Percentiles rank a stretch among this genome's conserved stretches.
Evolutionary conservation across 1,284 basidiomycete genomes (phyloP).

Genomic region (Trichosporon ovoides): DNA sequence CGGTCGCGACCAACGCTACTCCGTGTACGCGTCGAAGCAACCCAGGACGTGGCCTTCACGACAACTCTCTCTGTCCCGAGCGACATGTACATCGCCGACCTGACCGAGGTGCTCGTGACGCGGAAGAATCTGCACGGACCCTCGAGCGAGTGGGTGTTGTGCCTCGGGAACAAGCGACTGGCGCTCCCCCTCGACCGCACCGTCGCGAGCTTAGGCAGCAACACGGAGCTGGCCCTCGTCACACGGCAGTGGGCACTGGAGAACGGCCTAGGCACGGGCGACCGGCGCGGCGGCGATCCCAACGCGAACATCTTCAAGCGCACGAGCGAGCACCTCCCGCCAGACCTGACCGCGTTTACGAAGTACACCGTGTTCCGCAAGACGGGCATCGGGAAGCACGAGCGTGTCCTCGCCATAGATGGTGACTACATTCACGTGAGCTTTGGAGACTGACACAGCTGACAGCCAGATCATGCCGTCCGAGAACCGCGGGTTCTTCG

Average conservation of each 20-base stretch:
- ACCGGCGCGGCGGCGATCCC: conserved; percentile 63
- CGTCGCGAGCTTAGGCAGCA: conserved; percentile 83
- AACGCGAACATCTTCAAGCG: conserved; percentile 91
- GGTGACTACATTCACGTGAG: conserved; percentile 88
- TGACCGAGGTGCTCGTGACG: conserved; percentile 76
- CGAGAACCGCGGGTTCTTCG: conserved; percentile 74
- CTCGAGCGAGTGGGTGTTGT: conserved; percentile 75
- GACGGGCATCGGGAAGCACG: conserved; percentile 84
- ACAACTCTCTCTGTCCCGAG: conserved; percentile 81
- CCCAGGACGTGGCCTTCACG: conserved; percentile 71
- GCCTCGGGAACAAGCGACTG: conserved; percentile 70
- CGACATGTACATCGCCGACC: conserved; percentile 97
- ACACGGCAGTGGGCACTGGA: conserved; percentile 68
- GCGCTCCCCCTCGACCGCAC: conserved; percentile 92
- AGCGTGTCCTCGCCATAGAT: conserved; percentile 87
- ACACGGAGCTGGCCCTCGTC: conserved; percentile 76
- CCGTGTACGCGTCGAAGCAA: conserved; percentile 68
- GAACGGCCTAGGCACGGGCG: conserved; percentile 53
- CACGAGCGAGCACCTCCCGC: conserved; percentile 64
- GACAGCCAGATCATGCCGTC: conserved; percentile 74
- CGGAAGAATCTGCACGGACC: conserved; percentile 64
- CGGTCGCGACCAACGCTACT: conserved; percentile 58
- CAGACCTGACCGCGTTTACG: conserved; percentile 62
- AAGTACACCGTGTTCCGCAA: conserved; percentile 90
- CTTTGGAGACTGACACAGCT: conserved; percentile 13